phyloP scores from a whole-genome alignment of 2,329 filamentous ascomycete genomes.

The Rhynchosporium agropyri region DNA sequence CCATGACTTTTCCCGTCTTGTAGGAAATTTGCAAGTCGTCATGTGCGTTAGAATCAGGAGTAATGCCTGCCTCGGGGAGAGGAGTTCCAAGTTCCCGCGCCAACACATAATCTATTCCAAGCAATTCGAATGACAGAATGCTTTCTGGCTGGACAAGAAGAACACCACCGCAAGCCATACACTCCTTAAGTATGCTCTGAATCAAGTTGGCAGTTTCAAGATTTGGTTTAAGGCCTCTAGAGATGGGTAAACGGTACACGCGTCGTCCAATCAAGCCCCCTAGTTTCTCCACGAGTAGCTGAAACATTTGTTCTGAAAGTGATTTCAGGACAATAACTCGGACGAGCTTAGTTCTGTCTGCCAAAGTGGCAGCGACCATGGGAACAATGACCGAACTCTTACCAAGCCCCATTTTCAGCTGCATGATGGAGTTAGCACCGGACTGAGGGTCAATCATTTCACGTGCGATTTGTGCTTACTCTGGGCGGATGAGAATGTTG shows the following conservation, averaged over 20 bases:
- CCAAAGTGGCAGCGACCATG: constrained; percentile 58
- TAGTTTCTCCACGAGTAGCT: constrained; percentile 57
- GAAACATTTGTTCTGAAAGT: constrained; percentile 61
- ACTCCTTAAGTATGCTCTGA: constrained; percentile 47
- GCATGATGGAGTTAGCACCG: constrained; percentile 56
- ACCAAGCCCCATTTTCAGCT: constrained; percentile 73
- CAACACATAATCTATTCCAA: constrained; percentile 56
- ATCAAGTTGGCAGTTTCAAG: constrained; percentile 44
- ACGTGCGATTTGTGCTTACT: constrained; percentile 52
- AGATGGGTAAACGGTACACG: constrained; percentile 62
- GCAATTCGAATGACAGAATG: constrained; percentile 63
- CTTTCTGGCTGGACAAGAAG: constrained; percentile 66
- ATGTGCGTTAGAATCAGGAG: constrained; percentile 3
- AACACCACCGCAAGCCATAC: constrained; percentile 54
- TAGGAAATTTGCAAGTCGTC: constrained; percentile 7
- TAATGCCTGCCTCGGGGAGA: constrained; percentile 5
- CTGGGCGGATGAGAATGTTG: constrained; percentile 60
- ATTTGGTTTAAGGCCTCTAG: constrained; percentile 49
- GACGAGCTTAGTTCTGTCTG: constrained; percentile 53
- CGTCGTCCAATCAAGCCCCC: constrained; percentile 58
- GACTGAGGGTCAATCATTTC: constrained; percentile 54
- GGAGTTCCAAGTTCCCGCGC: constrained; percentile 29
- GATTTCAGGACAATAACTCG: constrained; percentile 64
- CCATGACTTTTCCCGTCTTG: constrained; percentile 43
- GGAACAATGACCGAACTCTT: constrained; percentile 72